A percentile compares a stretch with the other conserved stretches of the same genome.
Conservation (phyloP, 306 rosid genomes). For the Sophora flavescens region DNA sequence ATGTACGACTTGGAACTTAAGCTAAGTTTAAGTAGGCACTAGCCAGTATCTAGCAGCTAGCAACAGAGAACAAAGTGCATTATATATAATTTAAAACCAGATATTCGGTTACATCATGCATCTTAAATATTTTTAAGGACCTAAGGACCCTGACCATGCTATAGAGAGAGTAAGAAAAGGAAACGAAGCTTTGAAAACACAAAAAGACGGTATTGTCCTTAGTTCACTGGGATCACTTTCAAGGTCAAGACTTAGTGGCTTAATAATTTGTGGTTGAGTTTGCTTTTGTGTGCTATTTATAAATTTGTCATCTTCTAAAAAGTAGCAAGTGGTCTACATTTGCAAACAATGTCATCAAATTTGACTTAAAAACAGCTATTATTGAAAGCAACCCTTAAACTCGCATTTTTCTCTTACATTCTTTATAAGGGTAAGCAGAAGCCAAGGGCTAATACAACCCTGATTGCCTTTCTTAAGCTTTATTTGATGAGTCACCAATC, state of each 20-base stretch:
- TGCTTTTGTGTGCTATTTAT: constrained; percentile 47
- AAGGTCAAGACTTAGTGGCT: constrained; percentile 37
- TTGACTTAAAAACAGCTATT: constrained; percentile 56
- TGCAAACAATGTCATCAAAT: constrained; percentile 49
- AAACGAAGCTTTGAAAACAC: constrained; percentile 33
- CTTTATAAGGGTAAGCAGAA: constrained; percentile 55
- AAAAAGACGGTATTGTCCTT: constrained; percentile 20
- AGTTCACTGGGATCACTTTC: constrained; percentile 45
- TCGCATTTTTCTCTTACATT: constrained; percentile 52
- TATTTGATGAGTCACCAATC: constrained; percentile 46
- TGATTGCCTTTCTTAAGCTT: constrained; percentile 64
- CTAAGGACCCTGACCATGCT: constrained; percentile 29
- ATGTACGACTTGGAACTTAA: constrained; percentile 7
- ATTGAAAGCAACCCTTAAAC: constrained; percentile 60
- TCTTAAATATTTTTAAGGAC: constrained; percentile 27
- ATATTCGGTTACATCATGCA: constrained; percentile 7
- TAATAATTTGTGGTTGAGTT: constrained; percentile 38
- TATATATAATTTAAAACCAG: constrained; percentile 29
- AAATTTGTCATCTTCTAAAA: constrained; percentile 44
- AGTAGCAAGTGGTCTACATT: constrained; percentile 51
- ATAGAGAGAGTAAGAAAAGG: constrained; percentile 25
- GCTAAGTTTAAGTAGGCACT: constrained; percentile 24
- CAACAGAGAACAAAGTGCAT: constrained; percentile 7
- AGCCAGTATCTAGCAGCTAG: not conserved
- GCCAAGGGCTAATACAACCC: constrained; percentile 39